Evolutionary conservation across 108 stramenopile genomes (phyloP), one percentile per base, ranked within the genome.

Genomic region (Fistulifera pelliculosa): DNA sequence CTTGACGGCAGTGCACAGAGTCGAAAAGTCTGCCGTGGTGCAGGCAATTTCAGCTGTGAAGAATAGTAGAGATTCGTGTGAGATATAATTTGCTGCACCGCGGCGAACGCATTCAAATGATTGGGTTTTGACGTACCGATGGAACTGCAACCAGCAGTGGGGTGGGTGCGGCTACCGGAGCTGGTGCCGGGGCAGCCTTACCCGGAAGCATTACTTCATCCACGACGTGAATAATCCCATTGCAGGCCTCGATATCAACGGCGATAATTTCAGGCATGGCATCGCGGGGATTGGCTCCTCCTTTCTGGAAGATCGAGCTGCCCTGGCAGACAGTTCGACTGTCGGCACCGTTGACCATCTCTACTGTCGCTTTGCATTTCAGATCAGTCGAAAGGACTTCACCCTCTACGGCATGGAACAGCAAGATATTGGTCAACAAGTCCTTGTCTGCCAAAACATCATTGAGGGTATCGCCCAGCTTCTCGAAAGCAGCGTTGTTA

Each of bases 401-500:
- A 3, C 11, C 44, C 7, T 45, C 44, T 3, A 57, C 43, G 5
- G 21, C 41, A 18, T 57, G 56, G 24, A 17, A 57, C 0, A 44
- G 38, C 2, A 73, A 27, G 18, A 73, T 51, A 25, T 61, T 54
- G 12, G 24, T 53, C 41, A 71, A 52, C 0, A n/a, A 59, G 13
- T 1, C 28, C 1, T 42, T 40, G 6, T 24, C 21, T 3, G 19
- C 10, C 10, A 47, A 11, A 19, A 24, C 18, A 3, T 43, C 42
- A 22, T 27, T 17, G 2, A 44, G 24, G 7, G 14, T 15, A 1
- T 19, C 38, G 31, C 31, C 42, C 6, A 60, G 47, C 2, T 26
- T 16, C 7, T 5, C 15, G 35, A 79, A 75, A 2, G 73, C 77
- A 0, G 24, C 63, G 47, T 79, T 63, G 27, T 61, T 75, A 10